Conservation (phyloP, 2,329 filamentous ascomycete genomes). For the Beauveria australis region DNA sequence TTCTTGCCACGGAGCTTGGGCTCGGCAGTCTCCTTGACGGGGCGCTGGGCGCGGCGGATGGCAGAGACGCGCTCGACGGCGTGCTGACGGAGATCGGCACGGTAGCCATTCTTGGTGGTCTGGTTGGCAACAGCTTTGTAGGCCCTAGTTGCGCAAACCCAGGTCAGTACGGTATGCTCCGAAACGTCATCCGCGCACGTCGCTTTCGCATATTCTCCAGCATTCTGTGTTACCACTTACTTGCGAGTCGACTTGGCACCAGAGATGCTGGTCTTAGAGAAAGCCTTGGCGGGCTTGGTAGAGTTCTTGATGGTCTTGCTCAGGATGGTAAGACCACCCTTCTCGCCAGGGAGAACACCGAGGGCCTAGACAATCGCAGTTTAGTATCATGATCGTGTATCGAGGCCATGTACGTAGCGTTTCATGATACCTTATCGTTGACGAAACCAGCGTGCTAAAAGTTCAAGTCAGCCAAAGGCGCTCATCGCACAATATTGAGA, state of each 20-base stretch:
- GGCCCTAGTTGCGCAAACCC: slow-evolving; percentile 47
- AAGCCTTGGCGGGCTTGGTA: slow-evolving; percentile 64
- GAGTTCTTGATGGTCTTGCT: slow-evolving; percentile 72
- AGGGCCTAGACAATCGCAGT: slow-evolving; percentile 54
- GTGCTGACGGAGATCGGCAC: slow-evolving; percentile 63
- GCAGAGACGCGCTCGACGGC: slow-evolving; percentile 84
- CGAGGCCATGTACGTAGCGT: background rate
- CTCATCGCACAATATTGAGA: background rate
- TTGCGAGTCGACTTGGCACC: slow-evolving; percentile 70
- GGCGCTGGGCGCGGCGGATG: slow-evolving; percentile 69
- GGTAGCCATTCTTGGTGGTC: slow-evolving; percentile 80
- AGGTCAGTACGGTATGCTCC: slow-evolving; percentile 16
- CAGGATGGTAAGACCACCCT: slow-evolving; percentile 71
- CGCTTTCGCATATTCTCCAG: background rate
- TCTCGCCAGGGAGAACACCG: slow-evolving; percentile 65
- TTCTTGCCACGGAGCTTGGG: slow-evolving; percentile 71
- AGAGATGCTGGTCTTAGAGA: slow-evolving; percentile 60
- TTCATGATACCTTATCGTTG: slow-evolving; percentile 72
- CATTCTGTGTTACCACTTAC: slow-evolving; percentile 22
- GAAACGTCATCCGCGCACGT: background rate
- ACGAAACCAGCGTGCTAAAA: slow-evolving; percentile 79
- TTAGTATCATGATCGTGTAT: slow-evolving; percentile 14
- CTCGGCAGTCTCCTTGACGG: slow-evolving; percentile 67
- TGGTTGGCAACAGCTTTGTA: slow-evolving; percentile 81
- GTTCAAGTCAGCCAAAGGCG: slow-evolving; percentile 22